These are phyloP conservation scores for Bacterosira constricta DNA, from an alignment of 108 stramenopile genomes.

Conservation along the genomic window DNA sequence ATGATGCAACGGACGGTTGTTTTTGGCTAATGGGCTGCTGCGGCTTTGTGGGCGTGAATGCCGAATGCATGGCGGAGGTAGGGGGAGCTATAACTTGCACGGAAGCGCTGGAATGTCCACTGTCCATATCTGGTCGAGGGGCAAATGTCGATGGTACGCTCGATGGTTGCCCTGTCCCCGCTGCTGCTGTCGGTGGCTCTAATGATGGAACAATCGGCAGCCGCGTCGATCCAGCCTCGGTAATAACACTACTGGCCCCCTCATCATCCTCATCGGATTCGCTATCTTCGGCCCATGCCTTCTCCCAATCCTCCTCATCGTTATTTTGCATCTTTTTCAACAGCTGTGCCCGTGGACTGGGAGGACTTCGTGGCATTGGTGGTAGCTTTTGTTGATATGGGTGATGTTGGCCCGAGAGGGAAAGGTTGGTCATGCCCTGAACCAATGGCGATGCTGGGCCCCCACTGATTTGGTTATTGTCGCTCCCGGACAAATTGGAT, in stretches of 20 bases:
- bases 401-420: neutral
- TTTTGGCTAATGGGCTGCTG: neutral
- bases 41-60: neutral
- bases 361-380: conserved; percentile 1
- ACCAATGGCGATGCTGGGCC: conserved; percentile 9
- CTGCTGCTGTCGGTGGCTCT: neutral
- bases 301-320: conserved; percentile 55
- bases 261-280: conserved; percentile 45
- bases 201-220: conserved; percentile 4
- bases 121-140: conserved; percentile 3
- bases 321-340: conserved; percentile 31
- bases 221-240: too few relatives aligned
- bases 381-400: conserved; percentile 6
- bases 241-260: too few relatives aligned
- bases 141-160: neutral
- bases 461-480: neutral
- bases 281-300: conserved; percentile 50
- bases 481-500: neutral
- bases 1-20: neutral
- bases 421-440: conserved; percentile 14
- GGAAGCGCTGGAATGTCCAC: neutral
- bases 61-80: neutral
- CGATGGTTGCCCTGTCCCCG: neutral
- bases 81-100: neutral
- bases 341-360: conserved; percentile 21